A percentile compares a stretch with the other conserved stretches of the same genome.
phyloP scores from a whole-genome alignment of 129 eudicot species.

The Artemisia annua region DNA sequence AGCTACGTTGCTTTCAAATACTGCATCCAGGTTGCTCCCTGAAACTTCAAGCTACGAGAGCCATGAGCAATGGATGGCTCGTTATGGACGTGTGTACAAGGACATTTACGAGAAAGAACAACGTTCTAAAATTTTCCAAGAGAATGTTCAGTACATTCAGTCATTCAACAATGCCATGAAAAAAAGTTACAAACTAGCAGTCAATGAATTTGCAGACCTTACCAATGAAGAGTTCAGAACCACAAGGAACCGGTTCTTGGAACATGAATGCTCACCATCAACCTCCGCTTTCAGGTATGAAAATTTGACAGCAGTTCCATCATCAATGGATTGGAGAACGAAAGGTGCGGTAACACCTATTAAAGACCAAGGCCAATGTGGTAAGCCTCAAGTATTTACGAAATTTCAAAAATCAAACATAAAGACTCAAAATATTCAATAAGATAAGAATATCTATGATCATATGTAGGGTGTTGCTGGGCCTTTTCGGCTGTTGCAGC shows the following conservation, averaged over 20 bases:
- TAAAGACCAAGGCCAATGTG: slow-evolving; percentile 52
- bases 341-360: slow-evolving; percentile 40
- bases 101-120: slow-evolving; percentile 23
- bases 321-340: slow-evolving; percentile 48
- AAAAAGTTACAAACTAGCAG: slow-evolving; percentile 31
- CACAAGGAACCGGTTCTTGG: slow-evolving; percentile 26
- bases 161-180: slow-evolving; percentile 35
- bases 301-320: slow-evolving; percentile 29
- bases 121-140: slow-evolving; percentile 28
- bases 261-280: slow-evolving; percentile 22
- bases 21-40: slow-evolving; percentile 23
- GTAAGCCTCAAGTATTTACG: slow-evolving; percentile 13
- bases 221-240: slow-evolving; percentile 36
- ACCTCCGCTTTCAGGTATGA: slow-evolving; percentile 27
- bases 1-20: slow-evolving; percentile 21
- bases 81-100: slow-evolving; percentile 35
- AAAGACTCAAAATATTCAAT: background rate
- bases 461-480: slow-evolving; percentile 29
- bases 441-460: background rate
- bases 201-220: slow-evolving; percentile 39
- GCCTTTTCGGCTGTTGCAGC: slow-evolving; percentile 35
- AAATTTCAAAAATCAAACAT: background rate
- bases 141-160: slow-evolving; percentile 35
- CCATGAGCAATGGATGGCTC: slow-evolving; percentile 46
- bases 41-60: slow-evolving; percentile 21